These are phyloP conservation scores for Rostrohypoxylon terebratum DNA, from an alignment of 495 filamentous ascomycete genomes.

Conservation along the genomic window DNA sequence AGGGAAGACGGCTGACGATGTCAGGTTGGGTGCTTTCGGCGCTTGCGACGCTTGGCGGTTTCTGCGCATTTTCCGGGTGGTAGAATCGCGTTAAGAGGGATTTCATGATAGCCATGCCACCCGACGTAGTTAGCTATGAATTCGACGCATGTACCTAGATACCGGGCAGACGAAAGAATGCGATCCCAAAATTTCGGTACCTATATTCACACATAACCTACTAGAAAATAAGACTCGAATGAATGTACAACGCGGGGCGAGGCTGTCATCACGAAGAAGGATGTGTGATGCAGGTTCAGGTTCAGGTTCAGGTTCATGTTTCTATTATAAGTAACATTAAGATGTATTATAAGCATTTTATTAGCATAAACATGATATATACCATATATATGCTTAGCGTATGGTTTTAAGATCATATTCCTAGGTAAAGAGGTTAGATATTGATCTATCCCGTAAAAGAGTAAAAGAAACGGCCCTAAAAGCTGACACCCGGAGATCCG, in stretches of 20 bases:
- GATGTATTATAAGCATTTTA: background rate
- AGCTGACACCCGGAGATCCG: background rate
- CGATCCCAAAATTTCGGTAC: background rate
- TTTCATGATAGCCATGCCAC: slow-evolving; percentile 34
- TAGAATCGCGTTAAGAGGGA: slow-evolving; percentile 33
- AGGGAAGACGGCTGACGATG: slow-evolving; percentile 47
- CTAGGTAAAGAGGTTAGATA: background rate
- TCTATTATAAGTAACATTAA: slow-evolving; percentile 1
- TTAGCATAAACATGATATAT: background rate
- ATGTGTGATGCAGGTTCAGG: background rate
- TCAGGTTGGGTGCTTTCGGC: slow-evolving; percentile 16
- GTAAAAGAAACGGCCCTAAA: background rate
- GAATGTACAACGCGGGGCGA: background rate
- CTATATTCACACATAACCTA: background rate
- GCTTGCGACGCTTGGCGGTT: background rate
- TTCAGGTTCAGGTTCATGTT: background rate
- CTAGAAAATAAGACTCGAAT: background rate
- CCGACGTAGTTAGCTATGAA: background rate
- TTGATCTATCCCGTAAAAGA: background rate
- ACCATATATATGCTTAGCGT: background rate
- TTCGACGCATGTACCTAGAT: background rate
- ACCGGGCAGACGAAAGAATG: background rate
- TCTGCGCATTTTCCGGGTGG: slow-evolving; percentile 7
- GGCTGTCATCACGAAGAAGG: slow-evolving; percentile 3
- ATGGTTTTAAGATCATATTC: background rate